Evolutionary conservation across 805 yeast species (phyloP), one percentile per base, ranked within the genome.

Genomic region (Wickerhamiella slavikovae): DNA sequence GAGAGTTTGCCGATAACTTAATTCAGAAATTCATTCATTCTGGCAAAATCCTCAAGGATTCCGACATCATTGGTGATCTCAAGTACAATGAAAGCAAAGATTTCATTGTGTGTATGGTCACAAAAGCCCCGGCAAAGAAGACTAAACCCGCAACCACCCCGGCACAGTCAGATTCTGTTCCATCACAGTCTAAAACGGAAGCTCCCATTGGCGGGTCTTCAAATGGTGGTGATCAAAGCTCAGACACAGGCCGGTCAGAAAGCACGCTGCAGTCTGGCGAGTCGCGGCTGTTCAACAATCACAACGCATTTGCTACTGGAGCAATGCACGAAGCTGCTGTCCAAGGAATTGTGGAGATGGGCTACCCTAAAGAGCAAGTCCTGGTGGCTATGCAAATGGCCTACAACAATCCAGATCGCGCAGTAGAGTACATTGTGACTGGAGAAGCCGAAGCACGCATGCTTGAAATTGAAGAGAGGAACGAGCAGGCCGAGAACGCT

Each of bases 341-440:
- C 34, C 63, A 61, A 35, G 74, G 74, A 47, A 82, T 89, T 51
- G 67, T 82, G 71, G 95, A 79, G 41, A 82, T 89, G 95, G 98
- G 98, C 6, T 89, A 82, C 48, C 79, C 75, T 29, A 70, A 92
- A 42, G 64, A 68, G 12, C 78, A 79, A 48, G 94, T 80, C 16
- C 91, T 79, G 54, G 66, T 70, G 27, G 98, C 98, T 0, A 58
- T 89, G 49, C 70, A 91, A 42, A 93, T 93, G 11, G 96, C 98
- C 1, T 89, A 71, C 58, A 85, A 85, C 56, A 83, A 89, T 54
- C 96, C 98, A 14, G 96, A 85, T 49, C 71, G 98, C 44, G 98
- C 98, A 0, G 96, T 89, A 10, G 98, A 89, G 50, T 83, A 85
- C 50, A 60, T 89, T 29, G 58, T 89, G 39, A 79, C 83, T 27